Base-by-base conservation (phyloP, 176 grass and related monocot genomes). In the Coix lacrymajobi region DNA sequence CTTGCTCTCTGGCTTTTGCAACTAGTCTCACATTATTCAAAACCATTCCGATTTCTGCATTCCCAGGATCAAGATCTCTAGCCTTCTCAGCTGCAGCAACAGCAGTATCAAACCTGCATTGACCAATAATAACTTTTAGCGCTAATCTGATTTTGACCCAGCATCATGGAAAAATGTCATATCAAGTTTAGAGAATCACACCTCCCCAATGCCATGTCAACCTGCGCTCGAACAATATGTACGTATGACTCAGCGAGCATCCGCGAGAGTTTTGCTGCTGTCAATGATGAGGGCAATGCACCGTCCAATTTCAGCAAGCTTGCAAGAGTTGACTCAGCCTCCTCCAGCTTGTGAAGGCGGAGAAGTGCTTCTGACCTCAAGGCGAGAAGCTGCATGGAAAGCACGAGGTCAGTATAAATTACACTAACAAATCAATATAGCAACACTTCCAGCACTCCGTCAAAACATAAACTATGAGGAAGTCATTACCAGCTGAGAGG, bases 201-300 rank as follows among this genome's bases (percentile, higher is more conserved):
- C 96, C 93, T 95, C 60, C 96, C 93, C 54, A 96, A 78, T 61
- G 96, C 96, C 96, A 96, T 89, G 81, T 99, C 96, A 64, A 96
- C 83, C 75, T 92, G 93, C 2, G 93, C 96, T 78, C 69, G 89
- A 33, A 99, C 96, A 80, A 96, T 89, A 75, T 79, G 74, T 44
- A 92, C 77, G 64, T 99, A 99, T 25, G 93, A 92, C 64, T 79
- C 83, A 68, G 86, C 80, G 33, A 87, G 44, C 93, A 96, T 99
- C 45, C 96, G 93, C 6, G 89, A 93, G 16, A 87, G 69, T 32
- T 90, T 96, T 48, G 51, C 63, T 56, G 54, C 41, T 37, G 69
- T 75, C 63, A 52, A 85, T 73, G 87, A 90, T 52, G 73, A 81
- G 20, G 86, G 75, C 39, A 88, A 76, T 46, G 70, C 83, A 36